phyloP scores from a whole-genome alignment of 805 yeast genomes.

The Debaryomyces maramus region DNA sequence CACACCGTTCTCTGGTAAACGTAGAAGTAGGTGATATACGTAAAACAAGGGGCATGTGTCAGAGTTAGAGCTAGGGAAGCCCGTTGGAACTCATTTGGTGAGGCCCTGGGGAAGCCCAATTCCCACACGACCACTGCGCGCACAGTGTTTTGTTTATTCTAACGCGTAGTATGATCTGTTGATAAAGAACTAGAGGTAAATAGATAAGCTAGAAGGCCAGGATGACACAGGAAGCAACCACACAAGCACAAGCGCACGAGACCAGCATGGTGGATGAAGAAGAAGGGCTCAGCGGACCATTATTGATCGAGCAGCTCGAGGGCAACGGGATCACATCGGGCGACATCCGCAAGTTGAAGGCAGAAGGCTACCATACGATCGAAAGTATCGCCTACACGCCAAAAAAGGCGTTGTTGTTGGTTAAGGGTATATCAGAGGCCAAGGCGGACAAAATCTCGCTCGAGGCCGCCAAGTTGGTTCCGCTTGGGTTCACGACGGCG shows the following conservation, averaged over 20 bases:
- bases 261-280: conserved; percentile 30
- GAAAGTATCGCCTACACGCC: conserved; percentile 95
- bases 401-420: conserved; percentile 67
- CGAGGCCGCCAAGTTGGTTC: conserved; percentile 85
- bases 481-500: conserved; percentile 97
- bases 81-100: too few relatives aligned
- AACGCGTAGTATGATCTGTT: too few relatives aligned
- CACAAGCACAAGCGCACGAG: not conserved
- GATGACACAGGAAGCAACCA: conserved; percentile 4
- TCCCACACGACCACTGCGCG: too few relatives aligned
- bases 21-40: too few relatives aligned
- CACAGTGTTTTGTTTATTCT: too few relatives aligned
- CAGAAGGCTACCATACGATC: conserved; percentile 84
- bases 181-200: too few relatives aligned
- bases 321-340: conserved; percentile 84
- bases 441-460: conserved; percentile 83
- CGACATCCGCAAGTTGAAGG: conserved; percentile 78
- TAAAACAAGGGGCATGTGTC: too few relatives aligned
- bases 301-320: conserved; percentile 47
- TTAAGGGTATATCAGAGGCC: conserved; percentile 93
- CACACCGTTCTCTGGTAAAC: too few relatives aligned
- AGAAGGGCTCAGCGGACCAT: conserved; percentile 39
- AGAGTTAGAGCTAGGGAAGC: too few relatives aligned
- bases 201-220: too few relatives aligned
- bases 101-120: too few relatives aligned